These are phyloP conservation scores for Marchantia paleacea DNA, from an alignment of 225 moss, liverwort and hornwort genomes.

Conservation along the genomic window DNA sequence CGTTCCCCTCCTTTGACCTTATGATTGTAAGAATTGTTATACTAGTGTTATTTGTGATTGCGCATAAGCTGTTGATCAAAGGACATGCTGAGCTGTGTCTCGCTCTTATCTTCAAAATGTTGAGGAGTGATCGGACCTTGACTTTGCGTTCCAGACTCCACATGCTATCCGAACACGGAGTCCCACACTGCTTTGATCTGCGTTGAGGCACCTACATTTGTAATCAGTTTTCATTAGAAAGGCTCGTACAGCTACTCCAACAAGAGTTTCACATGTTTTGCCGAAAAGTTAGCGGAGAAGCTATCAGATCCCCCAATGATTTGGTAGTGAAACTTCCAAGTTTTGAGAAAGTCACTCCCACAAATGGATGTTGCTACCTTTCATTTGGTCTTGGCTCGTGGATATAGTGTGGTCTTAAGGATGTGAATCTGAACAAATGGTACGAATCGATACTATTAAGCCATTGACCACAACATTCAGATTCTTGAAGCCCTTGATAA, in stretches of 20 bases:
- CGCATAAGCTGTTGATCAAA: background rate
- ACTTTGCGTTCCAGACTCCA: constrained; percentile 23
- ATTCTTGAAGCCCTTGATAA: too few relatives aligned
- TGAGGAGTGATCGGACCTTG: background rate
- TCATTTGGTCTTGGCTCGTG: background rate
- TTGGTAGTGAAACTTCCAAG: background rate
- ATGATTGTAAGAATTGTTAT: background rate
- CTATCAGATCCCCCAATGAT: background rate
- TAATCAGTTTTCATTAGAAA: too few relatives aligned
- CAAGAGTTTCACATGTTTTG: background rate
- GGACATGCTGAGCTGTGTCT: background rate
- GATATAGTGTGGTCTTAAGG: background rate
- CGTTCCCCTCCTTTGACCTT: background rate
- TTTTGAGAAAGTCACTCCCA: background rate
- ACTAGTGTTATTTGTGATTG: background rate
- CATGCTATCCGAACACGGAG: constrained; percentile 38
- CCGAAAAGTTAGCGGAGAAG: background rate
- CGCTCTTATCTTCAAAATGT: background rate
- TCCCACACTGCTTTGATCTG: constrained; percentile 27
- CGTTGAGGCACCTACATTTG: background rate
- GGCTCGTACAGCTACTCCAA: background rate
- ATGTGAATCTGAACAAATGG: background rate
- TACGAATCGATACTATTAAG: background rate
- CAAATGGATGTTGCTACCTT: background rate
- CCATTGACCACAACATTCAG: too few relatives aligned